A percentile compares a stretch with the other conserved stretches of the same genome.
These are phyloP conservation scores for Fusarium sp. DNA, from an alignment of 2,329 filamentous ascomycete species.

Conservation along the genomic window DNA sequence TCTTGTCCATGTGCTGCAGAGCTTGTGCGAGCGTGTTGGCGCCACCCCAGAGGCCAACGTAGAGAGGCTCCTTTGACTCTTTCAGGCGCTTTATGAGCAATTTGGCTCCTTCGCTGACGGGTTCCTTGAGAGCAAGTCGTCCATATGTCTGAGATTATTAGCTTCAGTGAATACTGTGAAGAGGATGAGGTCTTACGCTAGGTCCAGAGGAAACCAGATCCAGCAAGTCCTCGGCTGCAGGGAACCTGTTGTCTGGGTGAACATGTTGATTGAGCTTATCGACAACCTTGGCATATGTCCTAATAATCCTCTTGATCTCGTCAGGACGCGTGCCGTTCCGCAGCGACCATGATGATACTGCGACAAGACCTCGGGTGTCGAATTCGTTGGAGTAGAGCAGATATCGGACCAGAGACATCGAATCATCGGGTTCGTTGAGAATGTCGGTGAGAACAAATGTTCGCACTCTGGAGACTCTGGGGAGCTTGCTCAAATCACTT, in stretches of 20 bases:
- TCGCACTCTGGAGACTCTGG: not conserved
- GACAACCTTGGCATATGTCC: slow-evolving; percentile 4
- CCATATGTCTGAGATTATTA: slow-evolving; percentile 7
- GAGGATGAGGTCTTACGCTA: not conserved
- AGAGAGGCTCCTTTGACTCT: slow-evolving; percentile 2
- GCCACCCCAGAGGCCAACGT: slow-evolving; percentile 11
- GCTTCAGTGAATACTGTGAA: accelerated
- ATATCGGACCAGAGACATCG: slow-evolving; percentile 18
- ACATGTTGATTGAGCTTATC: slow-evolving; percentile 19
- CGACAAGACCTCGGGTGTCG: slow-evolving; percentile 4
- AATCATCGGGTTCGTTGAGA: slow-evolving; percentile 16
- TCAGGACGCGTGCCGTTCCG: slow-evolving; percentile 5
- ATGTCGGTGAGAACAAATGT: slow-evolving; percentile 16
- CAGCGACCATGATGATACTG: slow-evolving; percentile 14
- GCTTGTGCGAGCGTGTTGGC: slow-evolving; percentile 12
- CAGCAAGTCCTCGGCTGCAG: not conserved
- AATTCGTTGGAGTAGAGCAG: slow-evolving; percentile 16
- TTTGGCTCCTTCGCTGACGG: slow-evolving; percentile 1
- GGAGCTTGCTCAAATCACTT: not conserved
- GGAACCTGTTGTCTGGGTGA: slow-evolving; percentile 2
- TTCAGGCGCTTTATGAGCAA: not conserved
- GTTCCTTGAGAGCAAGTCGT: slow-evolving; percentile 1
- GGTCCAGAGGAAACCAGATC: not conserved
- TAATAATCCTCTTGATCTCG: slow-evolving; percentile 11
- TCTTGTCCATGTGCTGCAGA: not conserved